A percentile compares a stretch with the other conserved stretches of the same genome.
Conservation (phyloP, 192 early-diverging fungal species). For the Coemansia sp. region DNA sequence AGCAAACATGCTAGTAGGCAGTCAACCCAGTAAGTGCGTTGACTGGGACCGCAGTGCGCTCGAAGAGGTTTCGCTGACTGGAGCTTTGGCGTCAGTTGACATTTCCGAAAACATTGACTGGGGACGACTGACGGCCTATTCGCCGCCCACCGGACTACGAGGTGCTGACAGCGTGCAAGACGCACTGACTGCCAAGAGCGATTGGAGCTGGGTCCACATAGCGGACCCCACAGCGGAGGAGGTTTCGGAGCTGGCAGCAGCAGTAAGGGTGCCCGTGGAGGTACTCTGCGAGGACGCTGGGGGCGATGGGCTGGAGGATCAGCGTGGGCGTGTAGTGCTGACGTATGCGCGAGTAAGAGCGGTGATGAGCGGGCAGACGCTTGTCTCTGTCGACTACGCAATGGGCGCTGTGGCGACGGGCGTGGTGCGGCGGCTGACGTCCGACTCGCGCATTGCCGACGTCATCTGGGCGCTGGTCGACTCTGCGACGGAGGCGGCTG, state of each 20-base stretch:
- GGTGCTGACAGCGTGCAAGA: not conserved
- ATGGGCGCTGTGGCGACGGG: constrained; percentile 1
- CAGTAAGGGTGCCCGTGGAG: not conserved
- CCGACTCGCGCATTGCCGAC: constrained; percentile 42
- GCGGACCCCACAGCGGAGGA: constrained; percentile 63
- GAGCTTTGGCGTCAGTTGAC: not conserved
- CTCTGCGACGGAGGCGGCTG: constrained; percentile 74
- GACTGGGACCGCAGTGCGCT: constrained; percentile 23
- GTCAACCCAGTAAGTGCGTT: not conserved
- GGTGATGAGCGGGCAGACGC: not conserved
- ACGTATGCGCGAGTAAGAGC: constrained; percentile 6
- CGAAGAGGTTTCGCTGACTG: constrained; percentile 15
- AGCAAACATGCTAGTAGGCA: not conserved
- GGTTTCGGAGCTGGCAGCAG: constrained; percentile 61
- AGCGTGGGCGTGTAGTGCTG: constrained; percentile 9
- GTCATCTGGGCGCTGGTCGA: constrained; percentile 71
- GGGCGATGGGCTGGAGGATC: constrained; percentile 24
- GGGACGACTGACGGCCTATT: not conserved
- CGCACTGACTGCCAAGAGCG: not conserved
- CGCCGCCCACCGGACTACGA: not conserved
- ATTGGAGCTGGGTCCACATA: constrained; percentile 65
- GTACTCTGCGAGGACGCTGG: not conserved
- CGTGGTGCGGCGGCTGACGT: not conserved
- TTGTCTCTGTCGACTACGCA: not conserved
- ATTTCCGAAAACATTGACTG: not conserved